phyloP scores from a whole-genome alignment of 2,329 filamentous ascomycete genomes.

The Fusarium proliferatum region DNA sequence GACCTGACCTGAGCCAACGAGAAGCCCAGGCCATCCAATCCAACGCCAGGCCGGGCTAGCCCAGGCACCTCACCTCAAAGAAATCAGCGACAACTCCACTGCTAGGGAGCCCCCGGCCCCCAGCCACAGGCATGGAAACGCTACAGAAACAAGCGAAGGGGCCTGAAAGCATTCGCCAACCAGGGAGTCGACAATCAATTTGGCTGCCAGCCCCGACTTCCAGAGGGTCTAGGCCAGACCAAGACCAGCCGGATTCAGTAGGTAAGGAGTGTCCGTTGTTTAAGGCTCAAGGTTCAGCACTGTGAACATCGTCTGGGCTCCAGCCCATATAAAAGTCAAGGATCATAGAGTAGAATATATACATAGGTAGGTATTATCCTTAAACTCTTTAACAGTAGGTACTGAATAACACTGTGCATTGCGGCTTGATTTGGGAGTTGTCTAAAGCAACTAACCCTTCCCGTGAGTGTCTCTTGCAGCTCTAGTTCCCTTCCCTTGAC shows the following conservation, averaged over 20 bases:
- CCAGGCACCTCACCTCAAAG: conserved; percentile 18
- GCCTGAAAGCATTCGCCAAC: conserved; percentile 26
- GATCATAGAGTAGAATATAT: not conserved
- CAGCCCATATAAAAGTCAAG: not conserved
- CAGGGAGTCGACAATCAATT: conserved; percentile 22
- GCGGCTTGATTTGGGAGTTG: not conserved
- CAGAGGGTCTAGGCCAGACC: conserved; percentile 31
- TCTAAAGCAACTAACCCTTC: conserved; percentile 1
- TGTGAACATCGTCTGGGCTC: not conserved
- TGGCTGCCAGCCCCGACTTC: conserved; percentile 23
- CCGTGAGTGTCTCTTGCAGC: not conserved
- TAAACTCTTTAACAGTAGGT: not conserved
- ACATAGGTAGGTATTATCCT: not conserved
- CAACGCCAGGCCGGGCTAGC: conserved; percentile 6
- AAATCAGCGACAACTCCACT: conserved; percentile 33
- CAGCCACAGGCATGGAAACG: conserved; percentile 27
- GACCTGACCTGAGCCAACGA: conserved; percentile 6
- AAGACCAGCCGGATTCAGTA: conserved; percentile 39
- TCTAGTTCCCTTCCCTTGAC: conserved; percentile 6
- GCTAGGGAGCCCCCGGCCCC: conserved; percentile 23
- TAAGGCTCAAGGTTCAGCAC: conserved; percentile 21
- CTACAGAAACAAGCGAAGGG: conserved; percentile 40
- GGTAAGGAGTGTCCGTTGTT: conserved; percentile 10
- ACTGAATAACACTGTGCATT: conserved; percentile 9
- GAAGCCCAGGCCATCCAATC: conserved; percentile 8